phyloP scores from a whole-genome alignment of 2,329 filamentous ascomycete genomes.

The Drechslerella dactyloides region DNA sequence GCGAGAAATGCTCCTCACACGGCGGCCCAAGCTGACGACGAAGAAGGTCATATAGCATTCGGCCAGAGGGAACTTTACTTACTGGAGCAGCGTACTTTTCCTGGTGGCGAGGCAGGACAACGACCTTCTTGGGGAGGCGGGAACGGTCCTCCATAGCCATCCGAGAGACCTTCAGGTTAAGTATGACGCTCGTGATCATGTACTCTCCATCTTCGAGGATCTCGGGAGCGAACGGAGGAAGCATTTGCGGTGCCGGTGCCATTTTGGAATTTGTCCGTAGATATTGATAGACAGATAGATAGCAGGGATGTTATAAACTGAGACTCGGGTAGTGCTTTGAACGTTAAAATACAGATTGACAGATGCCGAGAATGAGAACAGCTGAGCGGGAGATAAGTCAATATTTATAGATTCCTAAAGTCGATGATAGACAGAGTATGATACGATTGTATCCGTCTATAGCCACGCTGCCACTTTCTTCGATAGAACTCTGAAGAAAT shows the following conservation, averaged over 20 bases:
- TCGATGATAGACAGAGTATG: too few species aligned
- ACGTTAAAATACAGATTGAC: not conserved
- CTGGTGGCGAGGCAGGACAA: conserved; percentile 9
- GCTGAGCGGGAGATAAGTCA: not conserved
- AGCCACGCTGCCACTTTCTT: too few species aligned
- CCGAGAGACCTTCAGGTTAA: conserved; percentile 24
- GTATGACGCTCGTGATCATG: conserved; percentile 28
- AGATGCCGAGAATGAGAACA: not conserved
- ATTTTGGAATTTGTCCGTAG: conserved; percentile 14
- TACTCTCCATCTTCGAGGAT: conserved; percentile 14
- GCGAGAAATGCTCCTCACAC: too few species aligned
- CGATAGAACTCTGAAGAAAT: not conserved
- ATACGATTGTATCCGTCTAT: too few species aligned
- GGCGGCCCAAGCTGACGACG: too few species aligned
- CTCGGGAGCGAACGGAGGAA: not conserved
- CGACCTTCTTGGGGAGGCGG: conserved; percentile 31
- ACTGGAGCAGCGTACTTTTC: not conserved
- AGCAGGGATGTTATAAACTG: not conserved
- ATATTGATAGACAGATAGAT: not conserved
- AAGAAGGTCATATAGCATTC: too few species aligned
- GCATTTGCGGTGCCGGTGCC: conserved; percentile 18
- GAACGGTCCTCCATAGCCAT: conserved; percentile 31
- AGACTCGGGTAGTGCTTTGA: not conserved
- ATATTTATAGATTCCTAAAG: not conserved
- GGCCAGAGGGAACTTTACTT: not conserved